These are phyloP conservation scores for Phytophthora palmivora DNA, from an alignment of 352 stramenopile genomes.

Conservation along the genomic window DNA sequence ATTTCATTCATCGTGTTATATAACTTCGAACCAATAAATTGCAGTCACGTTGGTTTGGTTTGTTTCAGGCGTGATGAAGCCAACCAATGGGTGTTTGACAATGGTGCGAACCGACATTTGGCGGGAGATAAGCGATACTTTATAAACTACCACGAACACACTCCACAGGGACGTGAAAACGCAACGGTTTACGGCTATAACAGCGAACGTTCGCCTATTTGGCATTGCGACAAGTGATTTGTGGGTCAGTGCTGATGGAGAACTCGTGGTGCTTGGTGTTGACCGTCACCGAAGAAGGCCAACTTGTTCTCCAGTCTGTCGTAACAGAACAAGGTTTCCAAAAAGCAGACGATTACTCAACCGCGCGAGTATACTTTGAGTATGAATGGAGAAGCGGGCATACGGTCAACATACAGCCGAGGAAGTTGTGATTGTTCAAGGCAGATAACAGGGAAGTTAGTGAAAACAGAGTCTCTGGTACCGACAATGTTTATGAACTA, in stretches of 20 bases:
- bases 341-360: background rate
- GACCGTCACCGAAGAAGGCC: conserved; percentile 1
- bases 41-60: too few relatives aligned
- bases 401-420: background rate
- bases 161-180: background rate
- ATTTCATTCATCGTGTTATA: too few relatives aligned
- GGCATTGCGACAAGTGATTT: conserved; percentile 2
- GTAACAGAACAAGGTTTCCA: conserved; percentile 9
- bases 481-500: background rate
- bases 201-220: background rate
- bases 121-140: conserved; percentile 16
- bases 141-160: background rate
- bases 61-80: too few relatives aligned
- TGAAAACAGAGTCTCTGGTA: background rate
- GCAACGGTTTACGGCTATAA: conserved; percentile 8
- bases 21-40: too few relatives aligned
- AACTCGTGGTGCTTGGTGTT: background rate
- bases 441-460: background rate
- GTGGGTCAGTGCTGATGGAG: background rate
- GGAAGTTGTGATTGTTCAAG: conserved; percentile 4
- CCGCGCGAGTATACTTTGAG: too few relatives aligned
- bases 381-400: background rate
- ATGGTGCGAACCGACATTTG: conserved; percentile 4
- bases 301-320: too few relatives aligned
- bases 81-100: conserved; percentile 13